These are phyloP conservation scores for Ajuga chamaepitys DNA, from an alignment of 257 asterid species.

Conservation along the genomic window DNA sequence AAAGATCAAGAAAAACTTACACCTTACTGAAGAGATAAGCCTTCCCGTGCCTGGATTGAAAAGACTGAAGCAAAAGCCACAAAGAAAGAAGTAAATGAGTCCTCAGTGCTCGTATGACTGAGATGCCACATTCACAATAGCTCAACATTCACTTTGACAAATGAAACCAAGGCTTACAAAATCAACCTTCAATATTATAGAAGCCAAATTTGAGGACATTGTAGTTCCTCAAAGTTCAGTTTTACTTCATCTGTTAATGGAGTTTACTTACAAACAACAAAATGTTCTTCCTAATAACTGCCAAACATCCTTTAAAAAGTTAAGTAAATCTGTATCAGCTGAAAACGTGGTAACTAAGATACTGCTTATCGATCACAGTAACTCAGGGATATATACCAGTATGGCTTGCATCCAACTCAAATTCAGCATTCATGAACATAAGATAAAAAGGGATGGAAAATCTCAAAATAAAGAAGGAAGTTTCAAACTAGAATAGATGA, in stretches of 20 bases:
- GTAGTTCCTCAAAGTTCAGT: not conserved
- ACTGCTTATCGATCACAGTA: not conserved
- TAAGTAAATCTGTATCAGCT: not conserved
- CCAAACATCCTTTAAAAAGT: not conserved
- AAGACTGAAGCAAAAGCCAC: conserved; percentile 17
- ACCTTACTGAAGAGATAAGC: conserved; percentile 32
- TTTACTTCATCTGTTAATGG: not conserved
- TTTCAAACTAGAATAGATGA: not conserved
- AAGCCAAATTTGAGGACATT: not conserved
- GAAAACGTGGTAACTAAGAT: not conserved
- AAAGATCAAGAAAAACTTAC: conserved; percentile 20
- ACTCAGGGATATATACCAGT: not conserved
- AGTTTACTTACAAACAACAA: not conserved
- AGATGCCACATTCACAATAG: not conserved
- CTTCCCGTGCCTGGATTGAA: conserved; percentile 26
- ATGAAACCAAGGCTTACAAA: not conserved
- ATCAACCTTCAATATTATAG: not conserved
- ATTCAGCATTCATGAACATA: not conserved
- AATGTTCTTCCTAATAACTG: not conserved
- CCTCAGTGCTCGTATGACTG: not conserved
- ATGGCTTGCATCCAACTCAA: not conserved
- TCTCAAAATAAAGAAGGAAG: not conserved
- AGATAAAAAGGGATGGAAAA: not conserved
- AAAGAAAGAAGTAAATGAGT: conserved; percentile 1
- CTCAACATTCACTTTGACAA: not conserved